Percentiles rank a stretch among this genome's conserved stretches.
These are phyloP conservation scores for Babjeviella inositovora DNA, from an alignment of 805 yeast species.

Conservation along the genomic window DNA sequence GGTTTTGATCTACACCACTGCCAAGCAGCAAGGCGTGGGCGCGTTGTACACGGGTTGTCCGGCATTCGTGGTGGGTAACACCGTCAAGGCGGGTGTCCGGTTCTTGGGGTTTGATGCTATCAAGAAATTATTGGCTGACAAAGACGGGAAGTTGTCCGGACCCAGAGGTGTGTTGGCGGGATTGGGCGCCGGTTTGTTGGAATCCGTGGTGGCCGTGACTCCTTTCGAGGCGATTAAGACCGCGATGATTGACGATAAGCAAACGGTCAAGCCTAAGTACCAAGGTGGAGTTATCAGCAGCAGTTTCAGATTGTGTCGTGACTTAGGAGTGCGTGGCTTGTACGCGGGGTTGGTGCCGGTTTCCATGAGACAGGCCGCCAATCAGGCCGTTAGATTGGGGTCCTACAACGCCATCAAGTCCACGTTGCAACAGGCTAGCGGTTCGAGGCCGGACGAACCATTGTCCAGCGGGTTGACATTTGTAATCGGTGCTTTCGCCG, in stretches of 20 bases:
- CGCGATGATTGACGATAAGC: constrained; percentile 88
- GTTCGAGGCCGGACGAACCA: constrained; percentile 55
- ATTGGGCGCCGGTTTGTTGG: constrained; percentile 91
- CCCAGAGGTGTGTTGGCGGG: constrained; percentile 92
- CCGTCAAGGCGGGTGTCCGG: constrained; percentile 91
- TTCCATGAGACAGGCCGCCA: constrained; percentile 89
- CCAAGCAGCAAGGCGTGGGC: constrained; percentile 60
- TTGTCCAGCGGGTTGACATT: constrained; percentile 70
- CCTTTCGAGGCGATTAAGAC: constrained; percentile 96
- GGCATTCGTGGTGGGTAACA: constrained; percentile 89
- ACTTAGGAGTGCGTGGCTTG: constrained; percentile 70
- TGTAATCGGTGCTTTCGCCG: constrained; percentile 81
- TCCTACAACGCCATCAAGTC: constrained; percentile 82
- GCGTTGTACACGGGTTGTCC: constrained; percentile 92
- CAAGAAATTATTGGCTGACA: constrained; percentile 62
- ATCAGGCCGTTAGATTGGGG: constrained; percentile 88
- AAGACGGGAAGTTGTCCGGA: constrained; percentile 76
- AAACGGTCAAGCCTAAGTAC: constrained; percentile 60
- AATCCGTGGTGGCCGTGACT: constrained; percentile 85
- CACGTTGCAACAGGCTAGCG: constrained; percentile 52
- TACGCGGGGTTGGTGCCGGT: constrained; percentile 89
- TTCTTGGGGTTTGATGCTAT: constrained; percentile 87
- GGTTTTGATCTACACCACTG: constrained; percentile 59
- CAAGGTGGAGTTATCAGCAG: constrained; percentile 37
- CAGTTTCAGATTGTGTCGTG: constrained; percentile 46